These are phyloP conservation scores for Cenchrus americanus DNA, from an alignment of 176 grass and related monocot species.

Conservation along the genomic window DNA sequence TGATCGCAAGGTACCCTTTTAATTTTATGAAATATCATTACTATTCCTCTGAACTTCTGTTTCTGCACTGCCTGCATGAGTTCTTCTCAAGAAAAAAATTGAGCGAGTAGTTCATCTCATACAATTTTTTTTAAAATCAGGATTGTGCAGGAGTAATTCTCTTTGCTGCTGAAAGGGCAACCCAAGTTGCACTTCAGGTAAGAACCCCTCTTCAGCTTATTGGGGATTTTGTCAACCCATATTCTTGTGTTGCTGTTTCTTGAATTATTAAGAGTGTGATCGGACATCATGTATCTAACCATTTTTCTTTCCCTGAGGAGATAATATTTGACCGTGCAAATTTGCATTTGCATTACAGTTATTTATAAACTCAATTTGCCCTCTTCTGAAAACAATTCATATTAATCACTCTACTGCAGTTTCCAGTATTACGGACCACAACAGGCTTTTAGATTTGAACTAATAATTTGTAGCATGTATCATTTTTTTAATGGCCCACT, in stretches of 20 bases:
- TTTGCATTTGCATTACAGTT: not conserved
- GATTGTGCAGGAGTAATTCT: slow-evolving; percentile 97
- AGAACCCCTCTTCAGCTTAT: slow-evolving; percentile 25
- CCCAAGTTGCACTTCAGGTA: slow-evolving; percentile 96
- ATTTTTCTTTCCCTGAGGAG: not conserved
- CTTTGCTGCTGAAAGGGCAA: slow-evolving; percentile 89
- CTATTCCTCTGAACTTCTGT: slow-evolving; percentile 9
- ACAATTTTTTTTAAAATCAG: slow-evolving; percentile 39
- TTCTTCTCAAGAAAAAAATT: slow-evolving; percentile 21
- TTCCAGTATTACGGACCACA: not conserved
- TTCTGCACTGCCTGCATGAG: slow-evolving; percentile 18
- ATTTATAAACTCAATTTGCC: not conserved
- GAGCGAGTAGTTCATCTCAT: slow-evolving; percentile 18
- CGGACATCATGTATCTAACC: not conserved
- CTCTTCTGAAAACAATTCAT: not conserved
- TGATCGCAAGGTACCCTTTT: slow-evolving; percentile 71
- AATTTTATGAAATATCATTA: not conserved
- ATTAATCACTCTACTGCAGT: not conserved
- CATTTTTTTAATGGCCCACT: not conserved
- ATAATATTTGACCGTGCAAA: slow-evolving; percentile 16
- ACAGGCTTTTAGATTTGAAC: slow-evolving; percentile 3
- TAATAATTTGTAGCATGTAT: slow-evolving; percentile 14
- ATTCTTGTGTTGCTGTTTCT: not conserved
- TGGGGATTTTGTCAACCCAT: not conserved
- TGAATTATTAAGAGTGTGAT: not conserved